These are phyloP conservation scores for Fagus crenata DNA, from an alignment of 306 rosid genomes.

Conservation along the genomic window DNA sequence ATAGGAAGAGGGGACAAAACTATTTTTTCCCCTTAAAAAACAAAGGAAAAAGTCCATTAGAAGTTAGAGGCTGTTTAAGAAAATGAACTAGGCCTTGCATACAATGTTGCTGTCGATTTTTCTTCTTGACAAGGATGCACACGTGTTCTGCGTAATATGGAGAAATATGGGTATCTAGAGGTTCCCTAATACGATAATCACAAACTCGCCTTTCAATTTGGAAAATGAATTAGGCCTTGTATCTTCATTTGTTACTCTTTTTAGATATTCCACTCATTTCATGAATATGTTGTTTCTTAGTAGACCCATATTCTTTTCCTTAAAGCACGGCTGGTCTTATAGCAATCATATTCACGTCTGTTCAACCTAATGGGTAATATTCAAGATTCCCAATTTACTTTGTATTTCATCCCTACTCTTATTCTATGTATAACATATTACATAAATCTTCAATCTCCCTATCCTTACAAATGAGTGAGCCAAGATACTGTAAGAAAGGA, in stretches of 20 bases:
- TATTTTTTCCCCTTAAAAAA: not conserved
- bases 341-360: not conserved
- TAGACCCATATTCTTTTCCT: too few relatives aligned
- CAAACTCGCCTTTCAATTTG: not conserved
- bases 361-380: not conserved
- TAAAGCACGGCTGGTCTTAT: not conserved
- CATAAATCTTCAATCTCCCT: not conserved
- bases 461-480: not conserved
- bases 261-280: not conserved
- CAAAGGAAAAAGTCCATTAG: not conserved
- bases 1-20: not conserved
- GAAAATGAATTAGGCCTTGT: not conserved
- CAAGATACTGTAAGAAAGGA: not conserved
- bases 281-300: not conserved
- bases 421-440: not conserved
- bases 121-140: not conserved
- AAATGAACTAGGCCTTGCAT: not conserved
- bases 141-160: not conserved
- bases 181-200: not conserved
- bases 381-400: not conserved
- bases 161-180: not conserved
- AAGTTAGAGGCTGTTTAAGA: constrained; percentile 4
- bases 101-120: not conserved
- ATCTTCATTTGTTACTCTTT: not conserved
- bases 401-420: not conserved